Conservation (phyloP, 257 asterid genomes). For the Fraxinus excelsior region DNA sequence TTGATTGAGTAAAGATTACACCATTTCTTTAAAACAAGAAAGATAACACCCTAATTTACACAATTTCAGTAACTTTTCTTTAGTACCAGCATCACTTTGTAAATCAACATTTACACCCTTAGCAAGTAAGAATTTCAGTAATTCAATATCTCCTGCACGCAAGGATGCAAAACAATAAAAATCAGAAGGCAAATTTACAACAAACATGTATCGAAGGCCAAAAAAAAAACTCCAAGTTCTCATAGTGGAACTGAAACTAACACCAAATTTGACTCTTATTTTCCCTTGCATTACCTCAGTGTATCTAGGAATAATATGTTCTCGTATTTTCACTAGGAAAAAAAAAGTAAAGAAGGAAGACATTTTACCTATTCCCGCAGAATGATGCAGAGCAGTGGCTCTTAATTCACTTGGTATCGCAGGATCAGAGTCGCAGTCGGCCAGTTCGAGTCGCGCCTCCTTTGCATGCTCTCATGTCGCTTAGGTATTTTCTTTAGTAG, state of each 20-base stretch:
- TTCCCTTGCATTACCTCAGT: not conserved
- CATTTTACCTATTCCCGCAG: slow-evolving; percentile 76
- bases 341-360: slow-evolving; percentile 8
- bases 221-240: slow-evolving; percentile 17
- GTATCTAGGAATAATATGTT: not conserved
- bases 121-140: slow-evolving; percentile 60
- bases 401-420: slow-evolving; percentile 83
- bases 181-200: slow-evolving; percentile 7
- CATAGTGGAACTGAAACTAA: not conserved
- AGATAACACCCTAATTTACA: no score
- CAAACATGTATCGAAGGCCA: slow-evolving; percentile 13
- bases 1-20: not conserved
- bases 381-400: slow-evolving; percentile 81
- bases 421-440: slow-evolving; percentile 79
- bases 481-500: no score
- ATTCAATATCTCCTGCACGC: slow-evolving; percentile 73
- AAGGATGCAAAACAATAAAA: slow-evolving; percentile 28
- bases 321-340: not conserved
- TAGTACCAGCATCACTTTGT: slow-evolving; percentile 91
- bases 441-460: slow-evolving; percentile 91
- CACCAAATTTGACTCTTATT: not conserved
- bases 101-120: slow-evolving; percentile 69
- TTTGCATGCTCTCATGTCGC: no score
- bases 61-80: no score
- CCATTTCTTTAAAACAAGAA: not conserved